Percentiles rank a stretch among this genome's conserved stretches.
Conservation (phyloP, 2,329 filamentous ascomycete species). For the Pseudocercospora musae region DNA sequence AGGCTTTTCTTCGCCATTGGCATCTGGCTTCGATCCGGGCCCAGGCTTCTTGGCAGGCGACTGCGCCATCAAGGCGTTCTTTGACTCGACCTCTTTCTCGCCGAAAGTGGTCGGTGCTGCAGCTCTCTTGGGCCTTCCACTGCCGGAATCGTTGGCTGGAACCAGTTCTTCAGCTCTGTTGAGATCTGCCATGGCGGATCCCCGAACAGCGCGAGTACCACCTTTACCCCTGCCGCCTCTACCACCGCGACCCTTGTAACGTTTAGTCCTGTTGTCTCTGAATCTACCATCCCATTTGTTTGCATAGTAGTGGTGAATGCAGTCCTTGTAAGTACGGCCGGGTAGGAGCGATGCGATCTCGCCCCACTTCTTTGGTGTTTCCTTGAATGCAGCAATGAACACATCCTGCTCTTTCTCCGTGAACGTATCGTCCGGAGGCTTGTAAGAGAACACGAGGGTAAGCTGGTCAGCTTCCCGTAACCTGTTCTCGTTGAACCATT, state of each 20-base stretch:
- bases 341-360: conserved; percentile 67
- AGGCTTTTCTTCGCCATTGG: conserved; percentile 36
- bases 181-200: conserved; percentile 62
- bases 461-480: conserved; percentile 63
- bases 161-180: conserved; percentile 43
- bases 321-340: conserved; percentile 69
- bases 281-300: conserved; percentile 72
- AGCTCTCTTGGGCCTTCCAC: conserved; percentile 49
- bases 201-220: conserved; percentile 42
- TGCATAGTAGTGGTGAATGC: conserved; percentile 83
- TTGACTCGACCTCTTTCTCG: conserved; percentile 62
- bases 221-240: conserved; percentile 43
- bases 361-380: conserved; percentile 79
- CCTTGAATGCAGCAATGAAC: conserved; percentile 72
- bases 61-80: conserved; percentile 56
- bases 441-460: conserved; percentile 67
- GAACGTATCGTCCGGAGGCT: conserved; percentile 72
- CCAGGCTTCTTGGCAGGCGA: conserved; percentile 45
- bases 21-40: conserved; percentile 26
- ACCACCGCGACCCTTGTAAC: conserved; percentile 32
- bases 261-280: conserved; percentile 68
- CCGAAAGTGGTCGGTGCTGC: conserved; percentile 71
- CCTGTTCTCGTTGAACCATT: conserved; percentile 65
- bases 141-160: conserved; percentile 41
- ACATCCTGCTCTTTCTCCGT: conserved; percentile 64